Base-by-base conservation (phyloP, 306 rosid genomes). In the Betula pendula region DNA sequence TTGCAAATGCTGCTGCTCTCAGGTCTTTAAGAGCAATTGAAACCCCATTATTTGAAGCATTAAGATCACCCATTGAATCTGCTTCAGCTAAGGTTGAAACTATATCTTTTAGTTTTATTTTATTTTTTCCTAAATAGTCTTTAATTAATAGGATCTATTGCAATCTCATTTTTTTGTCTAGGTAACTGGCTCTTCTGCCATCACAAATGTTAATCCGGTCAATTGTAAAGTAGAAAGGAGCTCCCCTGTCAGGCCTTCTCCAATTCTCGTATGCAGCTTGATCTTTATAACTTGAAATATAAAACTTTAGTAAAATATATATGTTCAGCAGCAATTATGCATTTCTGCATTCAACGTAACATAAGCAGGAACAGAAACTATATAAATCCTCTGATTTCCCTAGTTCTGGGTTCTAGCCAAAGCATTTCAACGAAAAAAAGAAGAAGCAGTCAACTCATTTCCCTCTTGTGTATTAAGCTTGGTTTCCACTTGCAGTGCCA, bases 191-290 rank as follows among this genome's bases (percentile, higher is more conserved):
- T 55, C 92, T 42, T 70, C 92, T 72, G 88, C 88, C 75, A 78
- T 84, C 68, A 59, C 84, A 62, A 82, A 78, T 79, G 89, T 72
- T 50, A 86, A 81, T 86, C 89, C 90, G 2, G 85, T 88, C 85
- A 91, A 87, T 85, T 84, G 93, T 80, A 93, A 91, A 89, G 87
- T 88, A 77, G 93, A 87, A 76, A 89, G 91, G 79, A 86, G 88
- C 82, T 93, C 98, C 70, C 95, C 95, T 76, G 91, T 79, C 75
- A 87, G 89, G 83, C 89, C 96, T 16, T 79, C 92, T 77, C 86
- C 92, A 31, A 85, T 90, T 83, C 81, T 87, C 29, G 97, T 90
- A 89, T 33, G 91, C 68, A 60, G 72, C 78, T 70, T 70, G 29
- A 58, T 67, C 84, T 51, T 52, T 62, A 71, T 29, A 59, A 71